Percentiles rank a stretch among this genome's conserved stretches.
phyloP scores from a whole-genome alignment of 768 basidiomycete species.

The Macrolepiota albuminosa region DNA sequence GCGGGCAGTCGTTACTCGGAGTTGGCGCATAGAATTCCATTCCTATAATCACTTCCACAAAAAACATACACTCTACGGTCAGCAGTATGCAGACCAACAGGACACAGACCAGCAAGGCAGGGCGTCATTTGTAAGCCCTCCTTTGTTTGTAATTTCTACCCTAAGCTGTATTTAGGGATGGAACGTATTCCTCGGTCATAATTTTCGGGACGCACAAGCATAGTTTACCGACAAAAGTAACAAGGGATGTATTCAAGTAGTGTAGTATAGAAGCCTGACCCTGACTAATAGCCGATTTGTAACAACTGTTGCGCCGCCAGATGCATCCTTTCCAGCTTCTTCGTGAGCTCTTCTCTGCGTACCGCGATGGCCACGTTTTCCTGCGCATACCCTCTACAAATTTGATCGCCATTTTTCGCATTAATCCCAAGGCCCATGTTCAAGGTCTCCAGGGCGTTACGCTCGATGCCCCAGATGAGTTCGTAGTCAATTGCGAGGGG shows the following conservation, averaged over 20 bases:
- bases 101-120: background rate
- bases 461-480: constrained; percentile 48
- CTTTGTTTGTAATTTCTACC: background rate
- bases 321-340: constrained; percentile 13
- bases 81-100: background rate
- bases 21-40: constrained; percentile 31
- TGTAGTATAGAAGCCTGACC: too few relatives aligned
- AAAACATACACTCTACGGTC: background rate
- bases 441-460: constrained; percentile 40
- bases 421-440: constrained; percentile 48
- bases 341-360: constrained; percentile 8
- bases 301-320: constrained; percentile 20
- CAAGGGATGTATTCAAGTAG: background rate
- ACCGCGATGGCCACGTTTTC: constrained; percentile 6
- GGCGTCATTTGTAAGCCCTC: background rate
- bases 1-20: constrained; percentile 43
- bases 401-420: constrained; percentile 36
- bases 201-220: background rate
- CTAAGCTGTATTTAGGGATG: background rate
- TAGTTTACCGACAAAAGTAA: background rate
- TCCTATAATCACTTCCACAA: background rate
- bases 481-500: constrained; percentile 53
- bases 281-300: background rate
- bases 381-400: constrained; percentile 47
- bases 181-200: background rate